phyloP scores from a whole-genome alignment of 768 basidiomycete genomes.

The Collybia nuda region DNA sequence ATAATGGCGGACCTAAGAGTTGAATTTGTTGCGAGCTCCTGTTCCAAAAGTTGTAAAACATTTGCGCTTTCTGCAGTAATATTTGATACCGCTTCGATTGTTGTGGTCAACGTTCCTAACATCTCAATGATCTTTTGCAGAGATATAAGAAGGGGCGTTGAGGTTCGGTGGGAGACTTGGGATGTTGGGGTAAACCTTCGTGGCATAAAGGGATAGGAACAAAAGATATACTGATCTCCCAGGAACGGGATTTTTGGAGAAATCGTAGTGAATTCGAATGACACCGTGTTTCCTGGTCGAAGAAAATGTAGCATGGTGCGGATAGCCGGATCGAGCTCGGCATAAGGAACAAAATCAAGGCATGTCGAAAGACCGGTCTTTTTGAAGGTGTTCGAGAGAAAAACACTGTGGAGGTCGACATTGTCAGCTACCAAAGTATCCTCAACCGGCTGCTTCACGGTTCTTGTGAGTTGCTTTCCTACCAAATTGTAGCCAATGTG shows the following conservation, averaged over 20 bases:
- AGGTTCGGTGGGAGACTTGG: conserved; percentile 20
- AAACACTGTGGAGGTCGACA: too few relatives aligned
- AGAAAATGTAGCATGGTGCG: conserved; percentile 19
- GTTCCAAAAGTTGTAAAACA: conserved; percentile 20
- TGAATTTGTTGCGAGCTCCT: conserved; percentile 25
- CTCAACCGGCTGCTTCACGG: too few relatives aligned
- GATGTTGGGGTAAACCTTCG: conserved; percentile 17
- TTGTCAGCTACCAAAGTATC: too few relatives aligned
- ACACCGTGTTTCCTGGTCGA: conserved; percentile 11
- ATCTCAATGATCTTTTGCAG: conserved; percentile 36
- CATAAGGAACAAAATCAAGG: conserved; percentile 20
- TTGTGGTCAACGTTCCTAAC: conserved; percentile 24
- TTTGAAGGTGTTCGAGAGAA: neutral
- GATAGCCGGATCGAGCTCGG: conserved; percentile 20
- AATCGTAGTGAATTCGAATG: conserved; percentile 36
- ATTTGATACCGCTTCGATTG: conserved; percentile 36
- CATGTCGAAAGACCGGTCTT: neutral
- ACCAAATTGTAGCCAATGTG: too few relatives aligned
- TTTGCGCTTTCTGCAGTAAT: conserved; percentile 34
- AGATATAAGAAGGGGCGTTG: conserved; percentile 35
- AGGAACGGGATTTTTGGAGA: conserved; percentile 30
- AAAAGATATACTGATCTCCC: conserved; percentile 36
- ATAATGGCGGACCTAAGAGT: conserved; percentile 26
- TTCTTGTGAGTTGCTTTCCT: too few relatives aligned
- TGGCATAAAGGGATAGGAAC: conserved; percentile 42